These are phyloP conservation scores for Blastobotrys ciferrii DNA, from an alignment of 1,139 yeast species.

Conservation along the genomic window DNA sequence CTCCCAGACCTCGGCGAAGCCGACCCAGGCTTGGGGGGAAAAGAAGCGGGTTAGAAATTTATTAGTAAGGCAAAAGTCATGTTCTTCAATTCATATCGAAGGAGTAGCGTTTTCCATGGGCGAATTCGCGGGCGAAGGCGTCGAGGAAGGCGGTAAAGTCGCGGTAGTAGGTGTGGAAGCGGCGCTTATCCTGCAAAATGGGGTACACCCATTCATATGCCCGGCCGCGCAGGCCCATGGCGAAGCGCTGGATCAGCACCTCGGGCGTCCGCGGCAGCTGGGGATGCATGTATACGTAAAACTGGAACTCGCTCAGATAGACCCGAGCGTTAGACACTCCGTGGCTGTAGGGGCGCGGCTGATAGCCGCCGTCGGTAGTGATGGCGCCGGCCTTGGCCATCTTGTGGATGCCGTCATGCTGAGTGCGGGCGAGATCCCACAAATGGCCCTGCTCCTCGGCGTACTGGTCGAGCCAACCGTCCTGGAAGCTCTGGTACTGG, in stretches of 20 bases:
- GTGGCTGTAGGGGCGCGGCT: neutral
- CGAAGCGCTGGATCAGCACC: constrained; percentile 2
- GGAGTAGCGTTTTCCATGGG: neutral
- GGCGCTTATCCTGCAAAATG: neutral
- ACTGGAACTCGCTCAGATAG: constrained; percentile 11
- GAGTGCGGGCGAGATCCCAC: neutral
- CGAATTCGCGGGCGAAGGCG: constrained; percentile 3
- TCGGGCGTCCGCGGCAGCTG: too few species aligned
- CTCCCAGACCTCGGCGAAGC: too few species aligned
- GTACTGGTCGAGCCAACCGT: constrained; percentile 13
- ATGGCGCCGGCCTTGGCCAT: neutral
- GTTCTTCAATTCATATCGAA: too few species aligned
- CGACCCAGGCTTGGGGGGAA: too few species aligned
- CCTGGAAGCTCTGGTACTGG: constrained; percentile 14
- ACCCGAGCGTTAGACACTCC: constrained; percentile 7
- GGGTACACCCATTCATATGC: constrained; percentile 11
- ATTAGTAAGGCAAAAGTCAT: too few species aligned
- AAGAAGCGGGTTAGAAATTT: too few species aligned
- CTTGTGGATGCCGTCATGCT: constrained; percentile 6
- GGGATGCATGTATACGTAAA: constrained; percentile 4
- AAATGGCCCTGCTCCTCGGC: constrained; percentile 18
- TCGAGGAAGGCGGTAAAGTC: constrained; percentile 9
- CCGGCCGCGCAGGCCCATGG: constrained; percentile 3
- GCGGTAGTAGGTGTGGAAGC: constrained; percentile 5
- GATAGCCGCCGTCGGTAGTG: neutral